Percentiles rank a stretch among this genome's conserved stretches.
phyloP scores from a whole-genome alignment of 495 filamentous ascomycete genomes.

The Daldinia vernicosa region DNA sequence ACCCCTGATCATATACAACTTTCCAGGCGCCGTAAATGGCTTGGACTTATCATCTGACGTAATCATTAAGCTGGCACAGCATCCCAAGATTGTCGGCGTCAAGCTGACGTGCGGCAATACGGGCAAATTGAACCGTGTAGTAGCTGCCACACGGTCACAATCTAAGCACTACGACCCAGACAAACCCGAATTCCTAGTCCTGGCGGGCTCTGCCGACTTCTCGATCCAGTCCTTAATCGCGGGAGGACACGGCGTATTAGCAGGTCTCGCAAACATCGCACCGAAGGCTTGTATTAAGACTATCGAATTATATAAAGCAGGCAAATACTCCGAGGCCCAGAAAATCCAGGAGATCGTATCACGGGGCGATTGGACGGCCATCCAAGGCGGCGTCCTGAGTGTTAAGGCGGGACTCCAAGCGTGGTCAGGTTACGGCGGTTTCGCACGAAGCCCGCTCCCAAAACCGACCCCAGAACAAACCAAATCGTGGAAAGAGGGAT shows the following conservation, averaged over 20 bases:
- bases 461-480: constrained; percentile 68
- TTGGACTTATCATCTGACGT: constrained; percentile 85
- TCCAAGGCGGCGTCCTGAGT: constrained; percentile 79
- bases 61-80: constrained; percentile 74
- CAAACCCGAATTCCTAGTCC: constrained; percentile 72
- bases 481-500: constrained; percentile 71
- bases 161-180: constrained; percentile 69
- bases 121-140: constrained; percentile 82
- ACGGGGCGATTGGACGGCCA: constrained; percentile 81
- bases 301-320: constrained; percentile 74
- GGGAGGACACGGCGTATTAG: constrained; percentile 80
- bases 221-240: constrained; percentile 76
- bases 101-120: constrained; percentile 91
- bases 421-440: constrained; percentile 82
- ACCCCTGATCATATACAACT: constrained; percentile 85
- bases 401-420: constrained; percentile 81
- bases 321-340: constrained; percentile 72
- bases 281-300: constrained; percentile 78
- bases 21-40: constrained; percentile 83
- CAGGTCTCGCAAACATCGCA: constrained; percentile 81
- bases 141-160: constrained; percentile 77
- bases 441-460: constrained; percentile 79
- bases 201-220: constrained; percentile 88
- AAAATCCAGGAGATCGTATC: constrained; percentile 74
- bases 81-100: constrained; percentile 82